These are phyloP conservation scores for Aspergillus wentii DNA, from an alignment of 495 filamentous ascomycete genomes.

Conservation along the genomic window DNA sequence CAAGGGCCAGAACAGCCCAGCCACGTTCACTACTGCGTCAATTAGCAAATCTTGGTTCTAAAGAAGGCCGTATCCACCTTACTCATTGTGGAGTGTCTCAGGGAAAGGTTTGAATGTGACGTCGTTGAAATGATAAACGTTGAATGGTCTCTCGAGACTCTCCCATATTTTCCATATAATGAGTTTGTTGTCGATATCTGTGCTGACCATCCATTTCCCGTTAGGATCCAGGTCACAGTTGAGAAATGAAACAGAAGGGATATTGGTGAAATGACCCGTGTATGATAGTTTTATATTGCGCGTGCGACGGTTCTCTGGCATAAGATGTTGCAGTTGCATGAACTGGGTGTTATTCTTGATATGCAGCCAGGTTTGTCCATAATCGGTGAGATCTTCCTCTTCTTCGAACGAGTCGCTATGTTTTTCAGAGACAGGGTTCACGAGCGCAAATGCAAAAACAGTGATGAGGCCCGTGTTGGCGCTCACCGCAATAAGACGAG, in stretches of 20 bases:
- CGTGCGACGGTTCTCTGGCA: conserved; percentile 28
- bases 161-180: conserved; percentile 66
- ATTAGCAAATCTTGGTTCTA: conserved; percentile 5
- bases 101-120: conserved; percentile 11
- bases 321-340: conserved; percentile 19
- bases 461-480: conserved; percentile 65
- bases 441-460: conserved; percentile 71
- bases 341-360: conserved; percentile 24
- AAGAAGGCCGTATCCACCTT: conserved; percentile 5
- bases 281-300: conserved; percentile 39
- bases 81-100: conserved; percentile 15
- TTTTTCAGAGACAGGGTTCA: conserved; percentile 20
- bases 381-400: conserved; percentile 18
- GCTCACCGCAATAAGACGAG: conserved; percentile 74
- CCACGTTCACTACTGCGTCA: conserved; percentile 24
- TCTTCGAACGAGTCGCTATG: conserved; percentile 11
- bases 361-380: conserved; percentile 32
- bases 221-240: conserved; percentile 56
- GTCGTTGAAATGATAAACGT: conserved; percentile 24
- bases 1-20: conserved; percentile 48
- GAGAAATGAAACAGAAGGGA: conserved; percentile 72
- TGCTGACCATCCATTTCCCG: conserved; percentile 67
- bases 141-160: conserved; percentile 20
- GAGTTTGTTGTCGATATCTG: conserved; percentile 63
- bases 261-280: conserved; percentile 54